Base-by-base conservation (phyloP, 768 basidiomycete species). In the Naganishia randhawae region DNA sequence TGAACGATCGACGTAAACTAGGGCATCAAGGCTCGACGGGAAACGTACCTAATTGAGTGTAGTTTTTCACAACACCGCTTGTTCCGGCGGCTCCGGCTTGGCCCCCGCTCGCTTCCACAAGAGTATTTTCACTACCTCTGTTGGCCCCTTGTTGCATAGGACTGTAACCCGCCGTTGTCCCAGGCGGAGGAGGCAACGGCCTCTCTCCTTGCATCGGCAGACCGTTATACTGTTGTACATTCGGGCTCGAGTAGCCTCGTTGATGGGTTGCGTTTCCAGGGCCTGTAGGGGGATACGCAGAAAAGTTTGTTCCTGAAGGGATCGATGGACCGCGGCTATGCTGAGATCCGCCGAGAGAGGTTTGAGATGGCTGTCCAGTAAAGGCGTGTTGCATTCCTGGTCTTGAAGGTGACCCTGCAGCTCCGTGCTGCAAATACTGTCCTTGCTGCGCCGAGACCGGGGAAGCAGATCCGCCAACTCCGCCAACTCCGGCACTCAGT, bases 1-100 rank as follows among this genome's bases (percentile, higher is more conserved):
- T 22, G 14, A 31, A 32, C 35, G n/a, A n/a, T n/a, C n/a, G n/a
- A n/a, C n/a, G n/a, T n/a, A n/a, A n/a, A n/a, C n/a, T n/a, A n/a
- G n/a, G n/a, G n/a, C n/a, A n/a, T n/a, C n/a, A 6, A 65, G 51
- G n/a, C 29, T 39, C 6, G 17, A 52, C 37, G 42, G 29, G 8
- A 37, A 22, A 71, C 77, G 62, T 31, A 79, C 78, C 78, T 32
- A 80, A 69, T 50, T 77, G 75, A 32, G 78, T 73, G 54, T 76
- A 80, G 67, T 76, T 78, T 71, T 78, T 79, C 52, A 61, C 73
- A n/a, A 41, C 51, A 61, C 57, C 37, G 7, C n/a, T 61, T 25
- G 57, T 61, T 39, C 52, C 61, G 51, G 25, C 64, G 3, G 57
- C 50, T n/a, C 33, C 66, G 11, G 33, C 55, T 19, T 27, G 57